Percentiles rank a stretch among this genome's conserved stretches.
Evolutionary conservation across 148 eudicot genomes (phyloP).

Genomic region (Spergularia bocconei): DNA sequence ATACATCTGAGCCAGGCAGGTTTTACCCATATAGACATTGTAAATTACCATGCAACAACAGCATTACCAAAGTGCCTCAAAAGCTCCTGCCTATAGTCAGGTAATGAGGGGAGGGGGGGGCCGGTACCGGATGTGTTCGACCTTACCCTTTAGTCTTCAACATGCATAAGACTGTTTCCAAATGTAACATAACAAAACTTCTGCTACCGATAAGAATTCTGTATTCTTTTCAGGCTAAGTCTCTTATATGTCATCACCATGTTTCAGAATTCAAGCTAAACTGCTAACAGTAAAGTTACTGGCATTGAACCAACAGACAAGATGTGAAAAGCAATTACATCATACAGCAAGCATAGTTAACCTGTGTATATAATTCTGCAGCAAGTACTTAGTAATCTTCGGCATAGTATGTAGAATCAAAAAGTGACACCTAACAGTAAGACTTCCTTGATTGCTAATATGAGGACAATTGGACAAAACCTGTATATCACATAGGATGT

Average conservation of each 20-base stretch:
- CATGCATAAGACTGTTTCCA: too few species aligned
- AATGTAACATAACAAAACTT: too few species aligned
- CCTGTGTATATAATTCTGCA: background rate
- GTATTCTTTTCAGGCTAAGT: background rate
- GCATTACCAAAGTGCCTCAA: too few species aligned
- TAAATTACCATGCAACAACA: background rate
- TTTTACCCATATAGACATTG: background rate
- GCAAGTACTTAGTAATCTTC: background rate
- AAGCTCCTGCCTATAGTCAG: too few species aligned
- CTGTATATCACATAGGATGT: background rate
- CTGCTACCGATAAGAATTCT: background rate
- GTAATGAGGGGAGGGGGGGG: too few species aligned
- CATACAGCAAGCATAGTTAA: constrained; percentile 2
- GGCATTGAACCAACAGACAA: background rate
- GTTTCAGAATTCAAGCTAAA: background rate
- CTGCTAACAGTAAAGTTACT: background rate
- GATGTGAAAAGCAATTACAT: background rate
- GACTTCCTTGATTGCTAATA: background rate
- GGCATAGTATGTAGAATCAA: background rate
- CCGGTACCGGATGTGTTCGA: too few species aligned
- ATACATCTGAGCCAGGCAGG: background rate
- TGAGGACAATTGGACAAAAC: constrained; percentile 9
- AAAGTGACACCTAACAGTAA: background rate
- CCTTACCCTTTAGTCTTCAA: too few species aligned
- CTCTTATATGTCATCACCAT: background rate